Evolutionary conservation across 352 stramenopile genomes (phyloP).

Genomic region (Pythium phragmiticola): DNA sequence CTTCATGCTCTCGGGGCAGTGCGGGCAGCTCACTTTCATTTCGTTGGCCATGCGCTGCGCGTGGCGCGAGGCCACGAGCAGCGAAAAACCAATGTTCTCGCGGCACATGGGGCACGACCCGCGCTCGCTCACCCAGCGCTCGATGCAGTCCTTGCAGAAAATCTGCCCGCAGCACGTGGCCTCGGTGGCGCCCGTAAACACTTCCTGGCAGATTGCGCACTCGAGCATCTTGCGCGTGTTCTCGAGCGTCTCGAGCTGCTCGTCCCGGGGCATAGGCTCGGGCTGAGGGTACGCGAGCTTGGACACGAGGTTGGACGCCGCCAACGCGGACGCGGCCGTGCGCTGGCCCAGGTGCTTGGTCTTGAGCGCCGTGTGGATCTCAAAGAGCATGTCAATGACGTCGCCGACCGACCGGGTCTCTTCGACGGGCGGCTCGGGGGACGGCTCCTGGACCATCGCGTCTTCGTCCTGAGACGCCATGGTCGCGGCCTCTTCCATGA

Average conservation of each 20-base stretch:
- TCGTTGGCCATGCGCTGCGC: conserved; percentile 85
- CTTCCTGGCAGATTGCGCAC: conserved; percentile 83
- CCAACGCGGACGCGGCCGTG: conserved; percentile 70
- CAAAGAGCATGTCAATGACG: conserved; percentile 84
- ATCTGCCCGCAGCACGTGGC: conserved; percentile 83
- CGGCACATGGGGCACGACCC: conserved; percentile 83
- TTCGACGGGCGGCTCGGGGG: background rate
- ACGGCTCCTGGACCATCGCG: background rate
- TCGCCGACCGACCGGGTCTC: conserved; percentile 39
- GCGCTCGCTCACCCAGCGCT: conserved; percentile 80
- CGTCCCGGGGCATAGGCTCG: conserved; percentile 63
- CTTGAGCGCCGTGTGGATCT: conserved; percentile 84
- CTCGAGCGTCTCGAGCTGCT: conserved; percentile 73
- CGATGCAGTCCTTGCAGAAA: conserved; percentile 83
- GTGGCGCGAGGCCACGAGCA: conserved; percentile 63
- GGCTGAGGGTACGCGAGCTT: conserved; percentile 54
- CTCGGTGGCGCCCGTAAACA: conserved; percentile 72
- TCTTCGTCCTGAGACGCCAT: conserved; percentile 13
- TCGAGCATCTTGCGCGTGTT: conserved; percentile 87
- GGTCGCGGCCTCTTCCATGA: conserved; percentile 31
- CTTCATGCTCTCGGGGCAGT: conserved; percentile 71
- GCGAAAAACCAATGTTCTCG: conserved; percentile 66
- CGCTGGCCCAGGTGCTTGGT: conserved; percentile 70
- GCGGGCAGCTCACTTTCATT: conserved; percentile 72
- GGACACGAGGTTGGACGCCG: conserved; percentile 75